phyloP scores from a whole-genome alignment of 106 monocot genomes.

The Hemerocallis citrina region DNA sequence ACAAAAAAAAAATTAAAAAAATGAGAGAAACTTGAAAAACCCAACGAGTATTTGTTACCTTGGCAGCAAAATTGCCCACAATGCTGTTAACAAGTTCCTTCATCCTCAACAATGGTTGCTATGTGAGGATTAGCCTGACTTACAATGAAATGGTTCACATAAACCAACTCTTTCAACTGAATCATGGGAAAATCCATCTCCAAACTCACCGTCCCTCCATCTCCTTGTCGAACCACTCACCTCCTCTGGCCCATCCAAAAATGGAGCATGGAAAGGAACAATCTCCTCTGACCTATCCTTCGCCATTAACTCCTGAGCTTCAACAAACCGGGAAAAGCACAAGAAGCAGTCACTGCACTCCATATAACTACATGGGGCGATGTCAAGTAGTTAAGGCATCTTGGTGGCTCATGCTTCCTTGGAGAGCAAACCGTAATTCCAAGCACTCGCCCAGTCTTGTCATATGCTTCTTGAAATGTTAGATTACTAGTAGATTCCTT shows the following conservation, averaged over 20 bases:
- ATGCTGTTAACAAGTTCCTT: slow-evolving; percentile 59
- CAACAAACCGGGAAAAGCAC: slow-evolving; percentile 81
- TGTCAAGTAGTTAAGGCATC: slow-evolving; percentile 83
- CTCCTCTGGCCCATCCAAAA: slow-evolving; percentile 29
- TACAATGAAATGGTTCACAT: slow-evolving; percentile 85
- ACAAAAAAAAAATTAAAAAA: background rate
- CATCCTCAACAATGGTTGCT: slow-evolving; percentile 53
- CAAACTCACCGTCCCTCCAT: slow-evolving; percentile 81
- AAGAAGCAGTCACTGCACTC: slow-evolving; percentile 87
- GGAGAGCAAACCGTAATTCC: slow-evolving; percentile 79
- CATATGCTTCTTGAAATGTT: slow-evolving; percentile 85
- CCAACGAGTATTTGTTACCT: slow-evolving; percentile 24
- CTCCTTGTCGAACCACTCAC: slow-evolving; percentile 22
- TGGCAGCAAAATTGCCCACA: slow-evolving; percentile 73
- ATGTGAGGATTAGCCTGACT: slow-evolving; percentile 90
- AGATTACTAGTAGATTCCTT: slow-evolving; percentile 70
- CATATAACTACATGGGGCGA: slow-evolving; percentile 86
- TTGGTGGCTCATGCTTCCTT: slow-evolving; percentile 75
- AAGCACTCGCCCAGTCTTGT: slow-evolving; percentile 70
- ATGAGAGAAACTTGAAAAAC: background rate
- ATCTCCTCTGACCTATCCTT: slow-evolving; percentile 68
- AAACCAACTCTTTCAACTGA: slow-evolving; percentile 74
- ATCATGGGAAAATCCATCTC: slow-evolving; percentile 82
- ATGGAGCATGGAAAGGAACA: slow-evolving; percentile 65
- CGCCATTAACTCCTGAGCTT: slow-evolving; percentile 87